Evolutionary conservation across 495 filamentous ascomycete species (phyloP).

Genomic region (Penicillium atrosanguineum): DNA sequence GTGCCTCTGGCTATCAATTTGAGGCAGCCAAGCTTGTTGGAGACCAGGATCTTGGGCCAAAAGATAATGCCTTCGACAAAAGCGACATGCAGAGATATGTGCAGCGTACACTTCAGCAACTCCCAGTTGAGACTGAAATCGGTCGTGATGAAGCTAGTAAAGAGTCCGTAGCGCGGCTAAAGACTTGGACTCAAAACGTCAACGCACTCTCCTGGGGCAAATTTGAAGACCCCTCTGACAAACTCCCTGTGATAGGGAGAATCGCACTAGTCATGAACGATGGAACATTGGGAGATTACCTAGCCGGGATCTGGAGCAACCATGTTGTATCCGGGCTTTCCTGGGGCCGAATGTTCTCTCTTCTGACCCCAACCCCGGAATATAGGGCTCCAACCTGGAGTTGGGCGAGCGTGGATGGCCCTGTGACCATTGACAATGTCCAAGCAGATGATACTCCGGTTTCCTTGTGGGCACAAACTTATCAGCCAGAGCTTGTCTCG

Average conservation of each 20-base stretch:
- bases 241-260: not conserved
- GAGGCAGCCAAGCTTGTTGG: not conserved
- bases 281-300: too few species aligned
- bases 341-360: not conserved
- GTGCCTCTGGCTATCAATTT: conserved; percentile 5
- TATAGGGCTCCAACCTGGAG: not conserved
- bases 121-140: too few species aligned
- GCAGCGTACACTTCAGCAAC: too few species aligned
- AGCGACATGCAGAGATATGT: too few species aligned
- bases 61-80: too few species aligned
- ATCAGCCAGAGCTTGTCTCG: not conserved
- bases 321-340: not conserved
- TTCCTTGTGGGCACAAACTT: not conserved
- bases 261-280: too few species aligned
- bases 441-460: not conserved
- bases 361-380: not conserved
- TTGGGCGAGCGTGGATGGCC: not conserved
- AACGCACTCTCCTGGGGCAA: conserved; percentile 2
- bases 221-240: conserved; percentile 2
- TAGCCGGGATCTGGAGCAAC: not conserved
- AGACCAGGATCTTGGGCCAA: too few species aligned
- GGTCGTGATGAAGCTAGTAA: too few species aligned
- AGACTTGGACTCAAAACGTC: not conserved
- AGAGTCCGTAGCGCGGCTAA: not conserved
- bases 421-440: not conserved